phyloP scores from a whole-genome alignment of 129 eudicot species.

The Centrapalus pauciflorus region DNA sequence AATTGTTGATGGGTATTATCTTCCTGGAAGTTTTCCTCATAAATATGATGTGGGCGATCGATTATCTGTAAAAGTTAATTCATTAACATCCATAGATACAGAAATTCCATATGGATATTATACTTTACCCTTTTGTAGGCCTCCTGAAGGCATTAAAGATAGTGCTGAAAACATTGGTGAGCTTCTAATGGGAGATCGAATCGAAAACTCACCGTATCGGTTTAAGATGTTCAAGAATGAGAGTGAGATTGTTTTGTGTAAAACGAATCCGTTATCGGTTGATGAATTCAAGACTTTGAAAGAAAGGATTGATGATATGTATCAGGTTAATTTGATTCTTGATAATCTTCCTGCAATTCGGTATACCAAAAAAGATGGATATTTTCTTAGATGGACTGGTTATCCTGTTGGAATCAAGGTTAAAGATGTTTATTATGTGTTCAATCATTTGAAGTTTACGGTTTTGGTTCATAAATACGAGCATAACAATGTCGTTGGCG shows the following conservation, averaged over 20 bases:
- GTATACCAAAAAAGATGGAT: constrained; percentile 24
- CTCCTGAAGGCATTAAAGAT: constrained; percentile 31
- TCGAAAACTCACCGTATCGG: constrained; percentile 34
- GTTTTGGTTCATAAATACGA: constrained; percentile 32
- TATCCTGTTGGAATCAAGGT: constrained; percentile 36
- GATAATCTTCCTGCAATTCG: constrained; percentile 40
- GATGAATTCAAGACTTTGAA: constrained; percentile 28
- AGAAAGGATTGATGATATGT: constrained; percentile 37
- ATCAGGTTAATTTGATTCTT: constrained; percentile 39
- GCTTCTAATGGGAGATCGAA: constrained; percentile 39
- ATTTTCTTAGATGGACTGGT: constrained; percentile 35
- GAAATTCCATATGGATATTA: constrained; percentile 37
- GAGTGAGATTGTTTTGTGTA: constrained; percentile 29
- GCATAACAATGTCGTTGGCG: constrained; percentile 25
- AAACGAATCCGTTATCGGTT: constrained; percentile 18
- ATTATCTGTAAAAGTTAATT: constrained; percentile 31
- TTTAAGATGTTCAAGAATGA: constrained; percentile 25
- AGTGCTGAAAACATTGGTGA: constrained; percentile 41
- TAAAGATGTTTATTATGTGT: constrained; percentile 29
- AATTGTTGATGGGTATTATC: constrained; percentile 30
- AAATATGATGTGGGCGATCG: constrained; percentile 26
- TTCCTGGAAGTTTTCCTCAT: constrained; percentile 33
- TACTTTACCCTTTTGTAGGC: constrained; percentile 26
- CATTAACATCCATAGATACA: constrained; percentile 38
- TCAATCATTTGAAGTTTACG: constrained; percentile 36